Evolutionary conservation across 208 protist species (phyloP).

Genomic region (Kentomonas sorsogonicus): DNA sequence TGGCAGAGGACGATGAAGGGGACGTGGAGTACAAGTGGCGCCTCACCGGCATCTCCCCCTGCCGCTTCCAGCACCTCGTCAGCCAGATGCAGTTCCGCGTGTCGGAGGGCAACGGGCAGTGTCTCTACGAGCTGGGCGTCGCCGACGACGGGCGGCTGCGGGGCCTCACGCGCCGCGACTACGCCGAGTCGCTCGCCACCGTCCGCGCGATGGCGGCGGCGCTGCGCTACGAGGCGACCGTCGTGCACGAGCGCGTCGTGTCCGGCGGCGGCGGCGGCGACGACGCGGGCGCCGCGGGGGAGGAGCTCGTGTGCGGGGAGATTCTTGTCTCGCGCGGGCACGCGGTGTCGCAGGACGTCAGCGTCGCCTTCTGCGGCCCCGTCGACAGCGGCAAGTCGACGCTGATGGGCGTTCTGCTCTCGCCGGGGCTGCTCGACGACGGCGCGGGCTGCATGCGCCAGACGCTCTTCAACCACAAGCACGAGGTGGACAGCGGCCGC

Average conservation of each 20-base stretch:
- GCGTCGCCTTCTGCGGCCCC: slow-evolving; percentile 81
- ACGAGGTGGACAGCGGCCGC: slow-evolving; percentile 92
- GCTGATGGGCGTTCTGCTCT: slow-evolving; percentile 71
- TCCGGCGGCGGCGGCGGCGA: background rate
- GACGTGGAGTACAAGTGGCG: slow-evolving; percentile 96
- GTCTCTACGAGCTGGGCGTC: slow-evolving; percentile 93
- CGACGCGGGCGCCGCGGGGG: background rate
- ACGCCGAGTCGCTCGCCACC: slow-evolving; percentile 72
- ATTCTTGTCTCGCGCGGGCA: slow-evolving; percentile 71
- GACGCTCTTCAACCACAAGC: slow-evolving; percentile 93
- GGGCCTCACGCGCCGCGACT: slow-evolving; percentile 71
- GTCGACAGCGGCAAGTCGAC: slow-evolving; percentile 85
- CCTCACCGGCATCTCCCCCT: slow-evolving; percentile 63
- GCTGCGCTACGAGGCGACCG: slow-evolving; percentile 43
- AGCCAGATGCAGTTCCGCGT: slow-evolving; percentile 94
- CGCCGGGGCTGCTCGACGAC: slow-evolving; percentile 67
- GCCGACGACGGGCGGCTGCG: slow-evolving; percentile 85
- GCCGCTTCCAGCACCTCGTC: slow-evolving; percentile 89
- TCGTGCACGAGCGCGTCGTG: slow-evolving; percentile 61
- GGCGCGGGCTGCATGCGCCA: slow-evolving; percentile 71
- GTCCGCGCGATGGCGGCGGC: slow-evolving; percentile 68
- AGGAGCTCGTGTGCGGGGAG: slow-evolving; percentile 67
- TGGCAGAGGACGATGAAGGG: slow-evolving; percentile 90
- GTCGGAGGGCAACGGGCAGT: slow-evolving; percentile 89
- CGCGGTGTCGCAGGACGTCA: slow-evolving; percentile 45